Evolutionary conservation across 192 early-diverging fungal genomes (phyloP).

Genomic region (Jimgerdemannia lactiflua): DNA sequence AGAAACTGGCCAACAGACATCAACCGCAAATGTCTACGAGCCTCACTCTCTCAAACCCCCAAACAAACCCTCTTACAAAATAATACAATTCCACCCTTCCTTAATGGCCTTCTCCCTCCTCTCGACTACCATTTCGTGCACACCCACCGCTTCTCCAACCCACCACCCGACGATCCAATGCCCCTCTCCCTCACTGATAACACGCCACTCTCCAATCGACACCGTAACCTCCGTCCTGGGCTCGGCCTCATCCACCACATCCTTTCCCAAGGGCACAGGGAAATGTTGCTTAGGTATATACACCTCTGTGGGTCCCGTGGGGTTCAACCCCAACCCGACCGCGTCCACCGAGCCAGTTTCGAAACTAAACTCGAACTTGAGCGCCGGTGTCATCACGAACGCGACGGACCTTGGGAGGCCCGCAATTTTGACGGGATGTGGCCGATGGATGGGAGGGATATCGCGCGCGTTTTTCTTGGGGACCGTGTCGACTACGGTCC

Average conservation of each 20-base stretch:
- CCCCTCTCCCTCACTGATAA: neutral
- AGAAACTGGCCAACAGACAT: too few species aligned
- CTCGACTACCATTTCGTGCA: neutral
- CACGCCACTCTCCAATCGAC: neutral
- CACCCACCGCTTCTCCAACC: neutral
- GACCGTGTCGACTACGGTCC: neutral
- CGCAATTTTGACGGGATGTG: conserved; percentile 13
- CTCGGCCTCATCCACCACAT: neutral
- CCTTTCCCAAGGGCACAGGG: conserved; percentile 20
- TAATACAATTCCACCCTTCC: neutral
- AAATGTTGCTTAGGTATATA: conserved; percentile 47
- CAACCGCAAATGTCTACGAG: too few species aligned
- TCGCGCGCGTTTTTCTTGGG: conserved; percentile 12
- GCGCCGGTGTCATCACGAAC: conserved; percentile 11
- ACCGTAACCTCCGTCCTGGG: neutral
- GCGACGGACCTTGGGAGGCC: conserved; percentile 10
- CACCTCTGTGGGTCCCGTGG: conserved; percentile 36
- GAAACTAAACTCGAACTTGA: conserved; percentile 7
- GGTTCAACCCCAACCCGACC: neutral
- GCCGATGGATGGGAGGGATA: conserved; percentile 23
- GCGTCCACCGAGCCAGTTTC: neutral
- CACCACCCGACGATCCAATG: neutral
- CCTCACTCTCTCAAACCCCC: neutral
- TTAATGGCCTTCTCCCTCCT: neutral
- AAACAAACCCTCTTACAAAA: neutral